phyloP scores from a whole-genome alignment of 2,329 filamentous ascomycete species.

The Rutstroemia sp. region DNA sequence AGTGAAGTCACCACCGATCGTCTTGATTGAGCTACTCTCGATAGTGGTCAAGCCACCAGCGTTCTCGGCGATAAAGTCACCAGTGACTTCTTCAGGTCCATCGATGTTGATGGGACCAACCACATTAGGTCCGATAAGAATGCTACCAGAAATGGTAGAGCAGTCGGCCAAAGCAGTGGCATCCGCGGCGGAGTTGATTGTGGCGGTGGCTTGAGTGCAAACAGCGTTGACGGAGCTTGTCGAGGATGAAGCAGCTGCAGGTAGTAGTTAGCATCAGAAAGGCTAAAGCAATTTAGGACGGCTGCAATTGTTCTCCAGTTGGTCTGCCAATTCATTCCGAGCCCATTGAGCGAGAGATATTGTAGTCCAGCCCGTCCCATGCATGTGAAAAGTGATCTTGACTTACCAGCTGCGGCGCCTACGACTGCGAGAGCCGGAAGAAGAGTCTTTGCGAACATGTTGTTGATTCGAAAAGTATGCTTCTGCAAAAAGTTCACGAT shows the following conservation, averaged over 20 bases:
- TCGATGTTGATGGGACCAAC: constrained; percentile 45
- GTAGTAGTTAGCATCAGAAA: neutral
- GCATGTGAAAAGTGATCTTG: neutral
- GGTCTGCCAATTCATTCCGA: neutral
- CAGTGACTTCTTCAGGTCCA: constrained; percentile 49
- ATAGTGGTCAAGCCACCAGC: constrained; percentile 57
- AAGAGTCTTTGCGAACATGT: constrained; percentile 5
- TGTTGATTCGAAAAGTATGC: constrained; percentile 1
- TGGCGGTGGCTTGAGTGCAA: constrained; percentile 27
- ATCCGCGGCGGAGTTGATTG: constrained; percentile 27
- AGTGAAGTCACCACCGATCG: constrained; percentile 63
- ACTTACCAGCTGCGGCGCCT: constrained; percentile 6
- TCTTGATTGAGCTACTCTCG: constrained; percentile 49
- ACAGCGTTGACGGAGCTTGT: constrained; percentile 6
- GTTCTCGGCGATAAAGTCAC: constrained; percentile 52
- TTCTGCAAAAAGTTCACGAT: constrained; percentile 7
- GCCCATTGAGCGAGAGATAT: too few species aligned
- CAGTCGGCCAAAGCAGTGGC: constrained; percentile 23
- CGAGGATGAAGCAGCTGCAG: neutral
- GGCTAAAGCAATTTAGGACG: too few species aligned
- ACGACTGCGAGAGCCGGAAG: constrained; percentile 9
- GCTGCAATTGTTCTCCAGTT: too few species aligned
- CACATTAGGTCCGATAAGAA: constrained; percentile 29
- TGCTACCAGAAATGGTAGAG: constrained; percentile 26
- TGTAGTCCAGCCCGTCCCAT: too few species aligned